A percentile compares a stretch with the other conserved stretches of the same genome.
Evolutionary conservation across 73 alveolate species (phyloP).

Genomic region (Paramecium tetraurelia): DNA sequence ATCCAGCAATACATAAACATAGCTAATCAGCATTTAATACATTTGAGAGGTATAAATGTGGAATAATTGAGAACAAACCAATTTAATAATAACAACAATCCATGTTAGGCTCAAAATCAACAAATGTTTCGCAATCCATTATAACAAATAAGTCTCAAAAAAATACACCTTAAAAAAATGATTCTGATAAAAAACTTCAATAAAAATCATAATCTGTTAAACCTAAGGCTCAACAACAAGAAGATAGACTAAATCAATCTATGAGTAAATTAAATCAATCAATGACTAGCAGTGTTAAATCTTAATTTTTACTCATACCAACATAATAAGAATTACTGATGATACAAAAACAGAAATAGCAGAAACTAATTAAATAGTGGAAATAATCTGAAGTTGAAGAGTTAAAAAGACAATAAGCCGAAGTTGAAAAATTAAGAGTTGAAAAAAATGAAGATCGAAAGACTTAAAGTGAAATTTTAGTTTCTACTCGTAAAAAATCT

Average conservation of each 20-base stretch:
- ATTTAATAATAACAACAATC: neutral
- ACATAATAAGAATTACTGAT: neutral
- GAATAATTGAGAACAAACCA: neutral
- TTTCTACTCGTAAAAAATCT: neutral
- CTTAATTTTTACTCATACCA: slow-evolving; percentile 2
- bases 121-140: neutral
- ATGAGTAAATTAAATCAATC: neutral
- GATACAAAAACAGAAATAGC: slow-evolving; percentile 1
- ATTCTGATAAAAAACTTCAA: neutral
- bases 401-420: neutral
- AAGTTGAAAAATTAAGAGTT: neutral
- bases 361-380: slow-evolving; percentile 13
- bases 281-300: slow-evolving; percentile 42
- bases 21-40: neutral
- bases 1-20: slow-evolving; percentile 11
- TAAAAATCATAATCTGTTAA: neutral
- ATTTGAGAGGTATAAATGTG: neutral
- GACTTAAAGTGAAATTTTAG: slow-evolving; percentile 21
- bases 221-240: neutral
- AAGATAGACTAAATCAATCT: slow-evolving; percentile 14
- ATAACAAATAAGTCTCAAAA: neutral
- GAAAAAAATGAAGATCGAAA: neutral
- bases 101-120: slow-evolving; percentile 10
- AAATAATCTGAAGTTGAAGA: slow-evolving; percentile 15
- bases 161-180: neutral